Evolutionary conservation across 2,329 filamentous ascomycete species (phyloP).

Genomic region (Calonectria multiphialidica): DNA sequence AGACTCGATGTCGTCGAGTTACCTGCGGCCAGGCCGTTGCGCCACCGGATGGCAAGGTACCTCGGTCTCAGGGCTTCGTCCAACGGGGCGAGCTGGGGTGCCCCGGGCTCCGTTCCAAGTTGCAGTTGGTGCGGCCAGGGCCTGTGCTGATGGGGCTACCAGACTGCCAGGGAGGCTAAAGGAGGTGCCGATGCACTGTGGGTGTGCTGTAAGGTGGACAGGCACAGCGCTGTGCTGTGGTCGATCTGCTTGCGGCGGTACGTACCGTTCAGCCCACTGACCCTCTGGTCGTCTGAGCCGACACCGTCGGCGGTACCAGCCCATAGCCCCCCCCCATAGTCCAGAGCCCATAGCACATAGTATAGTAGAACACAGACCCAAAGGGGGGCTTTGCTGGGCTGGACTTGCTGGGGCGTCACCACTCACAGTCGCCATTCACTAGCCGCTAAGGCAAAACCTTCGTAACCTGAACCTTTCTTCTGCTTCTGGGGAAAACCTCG

Average conservation of each 20-base stretch:
- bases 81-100: conserved; percentile 16
- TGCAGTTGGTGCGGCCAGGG: conserved; percentile 8
- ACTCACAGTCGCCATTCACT: conserved; percentile 31
- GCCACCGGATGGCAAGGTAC: conserved; percentile 32
- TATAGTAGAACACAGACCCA: conserved; percentile 15
- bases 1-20: conserved; percentile 20
- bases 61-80: conserved; percentile 5
- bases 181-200: conserved; percentile 12
- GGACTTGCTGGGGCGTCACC: conserved; percentile 42
- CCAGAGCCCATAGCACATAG: not conserved
- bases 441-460: conserved; percentile 53
- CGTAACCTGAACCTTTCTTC: conserved; percentile 51
- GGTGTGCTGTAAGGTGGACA: conserved; percentile 4
- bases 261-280: conserved; percentile 32
- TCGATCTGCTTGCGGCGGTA: conserved; percentile 41
- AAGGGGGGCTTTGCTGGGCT: conserved; percentile 22
- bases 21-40: conserved; percentile 38
- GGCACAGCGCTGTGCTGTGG: conserved; percentile 7
- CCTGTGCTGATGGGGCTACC: not conserved
- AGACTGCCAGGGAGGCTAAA: not conserved
- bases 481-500: conserved; percentile 54
- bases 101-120: conserved; percentile 2
- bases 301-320: conserved; percentile 25
- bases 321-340: not conserved
- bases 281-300: conserved; percentile 27